These are phyloP conservation scores for Globisporangium nunn DNA, from an alignment of 352 stramenopile genomes.

Conservation along the genomic window DNA sequence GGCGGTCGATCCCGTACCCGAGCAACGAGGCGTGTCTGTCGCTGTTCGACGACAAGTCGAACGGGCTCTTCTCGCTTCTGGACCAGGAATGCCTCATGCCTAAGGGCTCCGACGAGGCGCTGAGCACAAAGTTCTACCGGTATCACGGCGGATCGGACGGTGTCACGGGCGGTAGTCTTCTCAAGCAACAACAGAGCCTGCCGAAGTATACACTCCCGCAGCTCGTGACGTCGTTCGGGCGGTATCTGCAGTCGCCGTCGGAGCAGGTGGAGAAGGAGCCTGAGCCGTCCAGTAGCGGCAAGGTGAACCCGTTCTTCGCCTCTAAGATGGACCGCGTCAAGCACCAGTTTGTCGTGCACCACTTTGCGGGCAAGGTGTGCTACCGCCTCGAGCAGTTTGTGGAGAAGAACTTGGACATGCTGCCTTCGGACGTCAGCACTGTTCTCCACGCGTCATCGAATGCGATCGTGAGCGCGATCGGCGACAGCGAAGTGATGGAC, in stretches of 20 bases:
- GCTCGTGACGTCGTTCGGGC: constrained; percentile 60
- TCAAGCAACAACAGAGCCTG: constrained; percentile 29
- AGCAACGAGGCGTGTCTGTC: constrained; percentile 76
- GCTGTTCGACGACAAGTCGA: constrained; percentile 79
- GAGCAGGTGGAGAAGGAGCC: constrained; percentile 34
- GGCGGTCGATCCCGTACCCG: constrained; percentile 68
- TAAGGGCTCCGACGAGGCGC: constrained; percentile 72
- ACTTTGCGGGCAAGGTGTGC: constrained; percentile 74
- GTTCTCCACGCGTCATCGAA: constrained; percentile 58
- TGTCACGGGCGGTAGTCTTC: constrained; percentile 15
- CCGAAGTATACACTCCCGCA: constrained; percentile 43
- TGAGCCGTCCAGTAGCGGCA: constrained; percentile 13
- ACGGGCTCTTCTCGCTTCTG: constrained; percentile 72
- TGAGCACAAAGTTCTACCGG: constrained; percentile 78
- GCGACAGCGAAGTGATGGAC: constrained; percentile 43
- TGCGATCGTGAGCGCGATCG: constrained; percentile 51
- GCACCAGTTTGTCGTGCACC: constrained; percentile 72
- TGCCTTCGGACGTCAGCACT: constrained; percentile 53
- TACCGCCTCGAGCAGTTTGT: constrained; percentile 80
- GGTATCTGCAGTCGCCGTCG: constrained; percentile 46
- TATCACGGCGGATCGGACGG: constrained; percentile 35
- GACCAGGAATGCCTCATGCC: constrained; percentile 83
- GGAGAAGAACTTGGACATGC: constrained; percentile 81
- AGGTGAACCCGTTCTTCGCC: constrained; percentile 54
- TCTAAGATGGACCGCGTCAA: constrained; percentile 84